Percentiles rank a stretch among this genome's conserved stretches.
Conservation (phyloP, 495 filamentous ascomycete genomes). For the Hypoxylon fragiforme region DNA sequence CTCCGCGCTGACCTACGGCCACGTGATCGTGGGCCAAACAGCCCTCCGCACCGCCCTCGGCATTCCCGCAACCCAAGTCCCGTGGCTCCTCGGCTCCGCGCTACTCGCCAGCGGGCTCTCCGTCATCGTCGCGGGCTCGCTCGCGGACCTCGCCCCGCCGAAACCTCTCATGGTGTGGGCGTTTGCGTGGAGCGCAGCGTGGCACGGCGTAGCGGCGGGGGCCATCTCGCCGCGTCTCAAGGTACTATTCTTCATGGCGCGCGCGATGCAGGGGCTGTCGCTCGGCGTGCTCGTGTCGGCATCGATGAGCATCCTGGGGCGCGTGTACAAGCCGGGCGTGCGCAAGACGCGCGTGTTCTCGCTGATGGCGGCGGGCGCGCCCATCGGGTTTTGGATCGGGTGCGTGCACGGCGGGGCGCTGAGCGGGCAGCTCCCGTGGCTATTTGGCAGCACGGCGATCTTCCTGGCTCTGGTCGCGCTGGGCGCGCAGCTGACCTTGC, state of each 20-base stretch:
- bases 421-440: conserved; percentile 49
- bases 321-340: conserved; percentile 53
- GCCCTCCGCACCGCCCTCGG: conserved; percentile 41
- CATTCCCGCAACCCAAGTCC: conserved; percentile 44
- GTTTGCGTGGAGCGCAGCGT: conserved; percentile 48
- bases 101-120: conserved; percentile 48
- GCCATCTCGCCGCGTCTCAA: conserved; percentile 42
- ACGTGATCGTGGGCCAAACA: conserved; percentile 46
- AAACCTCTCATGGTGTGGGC: conserved; percentile 49
- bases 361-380: conserved; percentile 63
- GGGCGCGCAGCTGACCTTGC: conserved; percentile 43
- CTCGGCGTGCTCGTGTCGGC: conserved; percentile 63
- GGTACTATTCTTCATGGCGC: conserved; percentile 56
- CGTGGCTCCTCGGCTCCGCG: conserved; percentile 50
- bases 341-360: conserved; percentile 64
- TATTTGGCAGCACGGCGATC: conserved; percentile 51
- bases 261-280: conserved; percentile 62
- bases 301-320: conserved; percentile 60
- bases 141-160: conserved; percentile 49
- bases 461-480: conserved; percentile 65
- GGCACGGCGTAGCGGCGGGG: conserved; percentile 49
- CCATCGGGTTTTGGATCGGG: conserved; percentile 47
- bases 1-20: conserved; percentile 51
- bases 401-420: conserved; percentile 43
- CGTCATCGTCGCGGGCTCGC: conserved; percentile 49